phyloP scores from a whole-genome alignment of 202 grass and related monocot genomes.

The Panicum hallii region DNA sequence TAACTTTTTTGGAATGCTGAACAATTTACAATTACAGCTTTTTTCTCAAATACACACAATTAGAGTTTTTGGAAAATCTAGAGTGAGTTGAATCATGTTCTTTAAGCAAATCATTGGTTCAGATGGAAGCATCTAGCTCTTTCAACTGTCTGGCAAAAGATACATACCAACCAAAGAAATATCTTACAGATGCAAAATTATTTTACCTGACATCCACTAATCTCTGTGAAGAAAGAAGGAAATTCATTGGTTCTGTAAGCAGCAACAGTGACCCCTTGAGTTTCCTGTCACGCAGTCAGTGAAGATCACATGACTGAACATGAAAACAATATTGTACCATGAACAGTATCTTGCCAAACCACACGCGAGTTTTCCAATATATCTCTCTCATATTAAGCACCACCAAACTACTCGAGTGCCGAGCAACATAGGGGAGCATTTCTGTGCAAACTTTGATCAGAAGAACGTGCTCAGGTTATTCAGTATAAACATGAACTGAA shows the following conservation, averaged over 20 bases:
- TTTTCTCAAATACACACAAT: too few relatives aligned
- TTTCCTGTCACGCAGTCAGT: conserved; percentile 68
- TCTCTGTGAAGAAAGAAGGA: conserved; percentile 88
- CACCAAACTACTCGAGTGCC: neutral
- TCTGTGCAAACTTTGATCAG: conserved; percentile 13
- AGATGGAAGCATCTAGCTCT: neutral
- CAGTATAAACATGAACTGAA: neutral
- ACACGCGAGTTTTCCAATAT: neutral
- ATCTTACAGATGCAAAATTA: conserved; percentile 31
- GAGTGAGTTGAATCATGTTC: neutral
- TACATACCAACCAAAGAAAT: neutral
- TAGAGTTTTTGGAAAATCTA: neutral
- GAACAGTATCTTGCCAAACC: neutral
- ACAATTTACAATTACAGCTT: neutral
- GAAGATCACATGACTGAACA: conserved; percentile 13
- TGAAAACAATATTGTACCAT: conserved; percentile 8
- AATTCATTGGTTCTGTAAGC: conserved; percentile 84
- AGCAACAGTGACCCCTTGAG: conserved; percentile 91
- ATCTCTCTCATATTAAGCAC: neutral
- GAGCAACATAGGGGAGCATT: conserved; percentile 8
- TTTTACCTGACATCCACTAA: conserved; percentile 86
- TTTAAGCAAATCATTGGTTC: neutral
- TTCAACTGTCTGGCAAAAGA: neutral
- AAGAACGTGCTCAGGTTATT: neutral
- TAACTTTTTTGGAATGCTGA: neutral